Conservation (phyloP, 352 stramenopile genomes). For the Sclerospora graminicola region DNA sequence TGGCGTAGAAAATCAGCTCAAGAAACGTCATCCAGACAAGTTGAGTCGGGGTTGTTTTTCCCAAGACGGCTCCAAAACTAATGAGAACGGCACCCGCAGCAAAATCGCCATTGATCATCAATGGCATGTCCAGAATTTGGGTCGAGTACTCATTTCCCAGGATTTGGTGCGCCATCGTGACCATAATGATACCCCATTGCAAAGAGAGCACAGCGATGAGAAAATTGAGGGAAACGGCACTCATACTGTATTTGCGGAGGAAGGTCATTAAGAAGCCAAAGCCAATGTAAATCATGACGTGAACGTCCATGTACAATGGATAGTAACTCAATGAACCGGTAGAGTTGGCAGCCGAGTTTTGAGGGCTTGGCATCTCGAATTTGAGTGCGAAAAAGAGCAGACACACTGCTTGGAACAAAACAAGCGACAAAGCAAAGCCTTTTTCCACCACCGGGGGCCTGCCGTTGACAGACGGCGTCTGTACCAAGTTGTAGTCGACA, state of each 20-base stretch:
- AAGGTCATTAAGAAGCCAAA: conserved; percentile 88
- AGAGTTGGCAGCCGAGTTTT: background rate
- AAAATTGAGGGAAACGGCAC: conserved; percentile 70
- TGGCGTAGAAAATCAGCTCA: conserved; percentile 62
- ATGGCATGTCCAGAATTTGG: conserved; percentile 42
- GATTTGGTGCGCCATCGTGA: conserved; percentile 54
- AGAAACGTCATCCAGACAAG: conserved; percentile 68
- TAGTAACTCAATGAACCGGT: conserved; percentile 5
- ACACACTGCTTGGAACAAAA: conserved; percentile 8
- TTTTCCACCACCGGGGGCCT: background rate
- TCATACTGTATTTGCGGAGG: conserved; percentile 73
- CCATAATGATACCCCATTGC: conserved; percentile 59
- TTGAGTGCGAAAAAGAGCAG: conserved; percentile 13
- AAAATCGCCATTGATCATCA: conserved; percentile 78
- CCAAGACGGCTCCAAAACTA: conserved; percentile 68
- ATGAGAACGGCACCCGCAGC: conserved; percentile 65
- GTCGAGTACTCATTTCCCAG: conserved; percentile 31
- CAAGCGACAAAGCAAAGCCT: conserved; percentile 6
- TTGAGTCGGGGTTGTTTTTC: conserved; percentile 66
- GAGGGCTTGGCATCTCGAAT: conserved; percentile 11
- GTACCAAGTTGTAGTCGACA: conserved; percentile 6
- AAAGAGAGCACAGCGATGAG: conserved; percentile 54
- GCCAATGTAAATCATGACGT: conserved; percentile 83
- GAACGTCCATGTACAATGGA: conserved; percentile 64
- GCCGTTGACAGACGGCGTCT: conserved; percentile 3